Evolutionary conservation across 2,329 filamentous ascomycete genomes (phyloP), one percentile per base, ranked within the genome.

Genomic region (Zymoseptoria passerinii): DNA sequence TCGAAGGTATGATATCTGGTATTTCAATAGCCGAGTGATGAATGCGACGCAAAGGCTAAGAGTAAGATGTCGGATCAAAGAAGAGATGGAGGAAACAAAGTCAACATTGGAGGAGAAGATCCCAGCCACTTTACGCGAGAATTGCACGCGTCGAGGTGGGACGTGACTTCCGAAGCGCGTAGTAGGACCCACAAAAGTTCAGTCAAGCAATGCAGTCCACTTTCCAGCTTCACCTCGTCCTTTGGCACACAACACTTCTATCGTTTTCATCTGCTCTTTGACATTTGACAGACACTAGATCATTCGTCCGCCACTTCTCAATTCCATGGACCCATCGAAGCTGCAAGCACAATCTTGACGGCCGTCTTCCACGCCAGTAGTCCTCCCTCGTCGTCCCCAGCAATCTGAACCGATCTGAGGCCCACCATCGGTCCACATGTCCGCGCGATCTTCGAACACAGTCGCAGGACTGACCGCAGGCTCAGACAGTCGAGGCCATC

Each of bases 1-100:
- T 57, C 40, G 61, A 51, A 28, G 49, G 19, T 65, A 61, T 56
- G 35, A 64, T 65, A 60, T 52, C 28, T 48, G 23, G 55, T 59
- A 56, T 51, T 57, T 61, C n/a, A 13, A 44, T 61, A 58, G 4
- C 48, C 20, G 52, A 57, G 20, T 18, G 58, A 57, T 52, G 23
- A 57, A 63, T 61, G 55, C 27, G 49, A 49, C 28, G 52, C 50
- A 18, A 48, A 44, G 35, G 35, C 35, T n/a, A 44, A 44, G 35
- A 44, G 35, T 44, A 44, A 16, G n/a, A 44, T 44, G 35, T 16
- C 13, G 13, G 35, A 44, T 44, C 35, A 44, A 44, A 44, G 20
- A 48, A 29, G 19, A 44, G 10, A 29, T 19, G 20, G 40, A 53
- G 29, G 19, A 23, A 18, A 52, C 44, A 57, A 50, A 40, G 13